phyloP scores from a whole-genome alignment of 2,329 filamentous ascomycete genomes.

The Pseudodiploospora longispora region DNA sequence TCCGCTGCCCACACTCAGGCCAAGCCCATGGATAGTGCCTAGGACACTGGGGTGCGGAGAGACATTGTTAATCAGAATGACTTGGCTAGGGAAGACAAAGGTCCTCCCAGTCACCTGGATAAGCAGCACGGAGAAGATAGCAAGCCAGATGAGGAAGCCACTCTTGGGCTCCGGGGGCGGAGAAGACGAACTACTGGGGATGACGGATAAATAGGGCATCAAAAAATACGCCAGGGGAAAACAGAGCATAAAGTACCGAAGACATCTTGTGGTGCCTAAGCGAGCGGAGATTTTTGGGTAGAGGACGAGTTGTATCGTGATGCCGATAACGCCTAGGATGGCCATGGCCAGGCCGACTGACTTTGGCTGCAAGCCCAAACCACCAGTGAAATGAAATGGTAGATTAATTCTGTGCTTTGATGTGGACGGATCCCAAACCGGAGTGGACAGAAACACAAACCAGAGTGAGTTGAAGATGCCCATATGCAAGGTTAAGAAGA shows the following conservation, averaged over 20 bases:
- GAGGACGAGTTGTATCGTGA: slow-evolving; percentile 50
- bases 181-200: slow-evolving; percentile 45
- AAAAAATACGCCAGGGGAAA: slow-evolving; percentile 64
- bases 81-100: slow-evolving; percentile 44
- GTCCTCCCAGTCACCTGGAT: slow-evolving; percentile 61
- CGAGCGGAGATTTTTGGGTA: slow-evolving; percentile 61
- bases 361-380: slow-evolving; percentile 63
- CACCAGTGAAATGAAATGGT: slow-evolving; percentile 62
- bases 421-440: slow-evolving; percentile 42
- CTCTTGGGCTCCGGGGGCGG: slow-evolving; percentile 43
- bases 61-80: slow-evolving; percentile 40
- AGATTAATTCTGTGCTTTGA: slow-evolving; percentile 27
- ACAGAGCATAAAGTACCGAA: slow-evolving; percentile 58
- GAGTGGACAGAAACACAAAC: slow-evolving; percentile 69
- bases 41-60: slow-evolving; percentile 40
- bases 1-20: slow-evolving; percentile 50
- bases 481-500: slow-evolving; percentile 64
- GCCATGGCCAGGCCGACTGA: slow-evolving; percentile 72
- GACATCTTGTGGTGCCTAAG: slow-evolving; percentile 61
- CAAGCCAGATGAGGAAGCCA: slow-evolving; percentile 53
- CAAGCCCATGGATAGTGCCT: slow-evolving; percentile 41
- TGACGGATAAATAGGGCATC: slow-evolving; percentile 61
- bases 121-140: slow-evolving; percentile 53
- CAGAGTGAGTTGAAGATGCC: slow-evolving; percentile 70
- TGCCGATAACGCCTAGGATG: slow-evolving; percentile 67